Evolutionary conservation across 257 asterid species (phyloP).

Genomic region (Ajuga chamaepitys): DNA sequence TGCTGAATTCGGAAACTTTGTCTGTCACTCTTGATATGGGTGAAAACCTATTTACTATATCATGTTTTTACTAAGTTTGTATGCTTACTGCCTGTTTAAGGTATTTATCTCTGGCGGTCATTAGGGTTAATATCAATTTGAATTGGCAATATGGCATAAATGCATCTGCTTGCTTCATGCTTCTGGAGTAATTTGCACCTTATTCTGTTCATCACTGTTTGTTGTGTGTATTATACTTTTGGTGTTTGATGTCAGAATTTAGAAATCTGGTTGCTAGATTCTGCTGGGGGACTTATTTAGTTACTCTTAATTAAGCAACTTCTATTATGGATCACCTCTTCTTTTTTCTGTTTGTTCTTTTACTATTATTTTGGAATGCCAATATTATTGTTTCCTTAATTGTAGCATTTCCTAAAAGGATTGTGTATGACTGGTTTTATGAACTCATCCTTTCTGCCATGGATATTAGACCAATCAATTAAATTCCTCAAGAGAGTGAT

Average conservation of each 20-base stretch:
- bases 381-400: neutral
- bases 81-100: constrained; percentile 13
- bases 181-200: constrained; percentile 2
- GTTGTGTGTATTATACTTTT: constrained; percentile 14
- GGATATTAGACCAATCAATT: neutral
- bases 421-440: neutral
- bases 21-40: neutral
- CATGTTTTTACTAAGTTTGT: constrained; percentile 3
- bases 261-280: neutral
- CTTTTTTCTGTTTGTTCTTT: neutral
- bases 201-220: constrained; percentile 21
- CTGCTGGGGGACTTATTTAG: neutral
- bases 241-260: constrained; percentile 1
- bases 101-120: constrained; percentile 2
- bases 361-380: neutral
- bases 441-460: neutral
- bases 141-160: constrained; percentile 7
- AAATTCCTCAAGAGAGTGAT: neutral
- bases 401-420: neutral
- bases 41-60: constrained; percentile 9
- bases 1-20: neutral
- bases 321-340: constrained; percentile 2
- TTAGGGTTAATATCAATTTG: constrained; percentile 7
- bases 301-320: neutral
- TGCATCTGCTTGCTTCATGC: constrained; percentile 20